Percentiles rank a stretch among this genome's conserved stretches.
Conservation (phyloP, 768 basidiomycete genomes). For the Boletus reticuloceps region DNA sequence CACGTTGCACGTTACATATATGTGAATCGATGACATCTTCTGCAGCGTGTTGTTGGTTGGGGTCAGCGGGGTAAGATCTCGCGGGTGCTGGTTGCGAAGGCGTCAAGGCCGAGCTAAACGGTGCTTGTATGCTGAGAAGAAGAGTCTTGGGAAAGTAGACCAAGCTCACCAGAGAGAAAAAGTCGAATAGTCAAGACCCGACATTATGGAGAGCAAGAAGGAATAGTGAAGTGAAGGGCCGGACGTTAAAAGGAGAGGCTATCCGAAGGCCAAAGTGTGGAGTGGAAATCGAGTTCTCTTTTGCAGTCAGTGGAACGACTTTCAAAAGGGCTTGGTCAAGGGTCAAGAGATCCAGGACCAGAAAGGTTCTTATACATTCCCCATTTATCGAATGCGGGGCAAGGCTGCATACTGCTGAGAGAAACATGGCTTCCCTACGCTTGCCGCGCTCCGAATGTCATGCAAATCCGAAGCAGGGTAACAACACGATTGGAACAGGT, state of each 20-base stretch:
- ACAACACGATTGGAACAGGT: constrained; percentile 30
- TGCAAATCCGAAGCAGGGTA: constrained; percentile 34
- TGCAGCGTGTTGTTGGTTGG: constrained; percentile 25
- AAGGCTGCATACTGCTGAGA: constrained; percentile 14
- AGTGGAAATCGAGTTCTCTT: constrained; percentile 19
- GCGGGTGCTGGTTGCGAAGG: constrained; percentile 21
- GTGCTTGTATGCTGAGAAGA: constrained; percentile 1
- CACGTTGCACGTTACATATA: constrained; percentile 28
- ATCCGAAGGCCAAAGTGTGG: constrained; percentile 3
- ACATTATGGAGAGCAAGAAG: constrained; percentile 13
- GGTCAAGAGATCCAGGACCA: constrained; percentile 21
- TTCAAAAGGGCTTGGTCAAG: constrained; percentile 25
- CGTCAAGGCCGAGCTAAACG: constrained; percentile 26
- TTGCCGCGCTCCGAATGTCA: constrained; percentile 26
- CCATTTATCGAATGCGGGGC: constrained; percentile 24
- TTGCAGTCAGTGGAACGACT: constrained; percentile 19
- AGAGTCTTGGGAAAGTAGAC: not conserved
- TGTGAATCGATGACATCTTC: constrained; percentile 29
- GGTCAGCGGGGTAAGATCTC: constrained; percentile 29
- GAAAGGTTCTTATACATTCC: constrained; percentile 29
- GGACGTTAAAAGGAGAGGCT: constrained; percentile 4
- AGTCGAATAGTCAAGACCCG: constrained; percentile 25
- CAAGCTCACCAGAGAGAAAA: constrained; percentile 25
- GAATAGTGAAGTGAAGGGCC: not conserved
- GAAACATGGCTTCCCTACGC: constrained; percentile 29